Evolutionary conservation across 495 filamentous ascomycete genomes (phyloP), one percentile per base, ranked within the genome.

Genomic region (Annulohypoxylon stygium): DNA sequence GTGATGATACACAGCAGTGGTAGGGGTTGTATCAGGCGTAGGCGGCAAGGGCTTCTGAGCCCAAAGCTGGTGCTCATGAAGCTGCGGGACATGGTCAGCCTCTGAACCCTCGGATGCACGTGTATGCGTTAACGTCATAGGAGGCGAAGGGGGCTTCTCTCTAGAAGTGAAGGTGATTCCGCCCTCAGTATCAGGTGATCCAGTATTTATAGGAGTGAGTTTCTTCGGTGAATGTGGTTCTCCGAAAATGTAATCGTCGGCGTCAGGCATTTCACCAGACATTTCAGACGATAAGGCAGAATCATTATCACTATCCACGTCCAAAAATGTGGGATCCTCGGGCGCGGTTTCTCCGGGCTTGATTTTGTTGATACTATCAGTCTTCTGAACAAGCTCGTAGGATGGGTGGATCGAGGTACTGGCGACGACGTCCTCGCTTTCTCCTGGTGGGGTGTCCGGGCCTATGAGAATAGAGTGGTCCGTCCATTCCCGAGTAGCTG

Each of bases 201-300:
- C 74, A 0, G 77, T 70, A 57, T 75, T 63, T 12, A 75, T 70
- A 48, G 78, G 47, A 67, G 76, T 73, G 43, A 63, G 61, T 43
- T 60, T 64, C 48, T 67, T 81, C 55, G 57, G 76, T 55, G 70
- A 77, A 48, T 45, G 81, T 73, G 67, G 70, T 47, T 69, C 69
- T 47, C 67, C 71, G 50, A 76, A 73, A 20, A 79, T 60, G 4
- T 80, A 77, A 33, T 83, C 85, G 33, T 90, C 86, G 34, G 81
- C 74, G 41, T 87, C 87, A 26, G 90, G 83, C 20, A 88, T 78
- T 53, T 95, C 92, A 7, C 89, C 83, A 1, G 95, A 96, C 33
- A 95, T 69, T 65, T 97, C 93, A 10, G 93, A 94, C 12, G 93
- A 95, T 12, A 95, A 80, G 67, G 92, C 93, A 62, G 92, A 95